Evolutionary conservation across 176 grass and related monocot genomes (phyloP), one percentile per base, ranked within the genome.

Genomic region (Elymus sibiricus): DNA sequence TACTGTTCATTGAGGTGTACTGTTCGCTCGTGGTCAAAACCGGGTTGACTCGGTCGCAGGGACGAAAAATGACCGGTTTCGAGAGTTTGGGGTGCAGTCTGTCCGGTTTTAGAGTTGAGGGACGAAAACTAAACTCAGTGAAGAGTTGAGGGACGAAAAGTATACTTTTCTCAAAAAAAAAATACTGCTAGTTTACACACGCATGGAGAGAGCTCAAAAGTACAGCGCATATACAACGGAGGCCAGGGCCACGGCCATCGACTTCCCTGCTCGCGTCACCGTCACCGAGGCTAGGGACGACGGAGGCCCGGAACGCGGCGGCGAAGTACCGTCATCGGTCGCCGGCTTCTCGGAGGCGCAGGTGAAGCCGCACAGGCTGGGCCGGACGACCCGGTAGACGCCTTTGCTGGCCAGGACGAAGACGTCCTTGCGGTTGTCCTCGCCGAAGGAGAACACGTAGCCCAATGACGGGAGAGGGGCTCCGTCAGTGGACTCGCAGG

Each of bases 371-470:
- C 93, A 94, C 4, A 87, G 71, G 82, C 93, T 98, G 19, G 93
- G 93, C 34, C 93, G 87, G 32, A 95, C 93, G 32, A 94, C 59
- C 21, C 96, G 75, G 90, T 95, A 98, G 0, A 98, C 91, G 1
- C 91, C 95, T 58, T 95, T 95, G 70, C 60, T 89, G n/a, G 91
- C 17, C 80, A 98, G 27, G 9, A 98, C 6, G 62, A 89, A 94
- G 12, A 94, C 64, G 1, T 98, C 96, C 87, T 87, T 94, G 70
- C 35, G 92, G 68, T 89, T 98, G 78, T 95, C 96, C 86, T 94
- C 91, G 6, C 96, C 96, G 14, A 94, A 98, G 8, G 96, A 94
- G 75, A 87, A 95, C 1, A 95, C 66, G 49, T 95, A 95, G 11
- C 90, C 93, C 17, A 95, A 40, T 1, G 86, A 86, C 2, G 93